phyloP scores from a whole-genome alignment of 306 rosid species.

The Bauhinia variegata region DNA sequence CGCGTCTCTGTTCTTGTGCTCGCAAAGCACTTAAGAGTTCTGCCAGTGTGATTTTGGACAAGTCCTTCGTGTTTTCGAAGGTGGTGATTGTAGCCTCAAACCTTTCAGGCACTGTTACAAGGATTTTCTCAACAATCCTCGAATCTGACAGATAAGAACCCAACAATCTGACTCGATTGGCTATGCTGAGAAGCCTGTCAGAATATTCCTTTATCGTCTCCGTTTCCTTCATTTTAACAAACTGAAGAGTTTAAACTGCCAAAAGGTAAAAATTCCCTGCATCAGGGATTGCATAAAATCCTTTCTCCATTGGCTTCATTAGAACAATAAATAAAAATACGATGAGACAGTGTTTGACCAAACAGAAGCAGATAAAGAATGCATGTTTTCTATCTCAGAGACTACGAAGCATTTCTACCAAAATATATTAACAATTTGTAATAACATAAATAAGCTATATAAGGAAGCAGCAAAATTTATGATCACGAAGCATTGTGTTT shows the following conservation, averaged over 20 bases:
- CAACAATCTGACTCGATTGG: too few species aligned
- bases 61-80: background rate
- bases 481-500: too few species aligned
- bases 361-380: background rate
- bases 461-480: too few species aligned
- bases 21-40: background rate
- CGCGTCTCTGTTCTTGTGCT: background rate
- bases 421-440: background rate
- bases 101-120: background rate
- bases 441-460: too few species aligned
- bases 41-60: background rate
- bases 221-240: too few species aligned
- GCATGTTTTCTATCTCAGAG: constrained; percentile 5
- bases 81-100: background rate
- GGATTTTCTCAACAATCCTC: too few species aligned
- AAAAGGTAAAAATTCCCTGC: constrained; percentile 1
- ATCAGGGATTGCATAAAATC: background rate
- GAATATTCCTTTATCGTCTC: too few species aligned
- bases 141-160: too few species aligned
- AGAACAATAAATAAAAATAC: constrained; percentile 7
- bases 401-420: background rate
- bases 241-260: background rate
- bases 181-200: too few species aligned
- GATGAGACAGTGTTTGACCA: background rate
- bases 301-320: constrained; percentile 21